Evolutionary conservation across 345 rosid species (phyloP), one percentile per base, ranked within the genome.

Genomic region (Brassica nigra): DNA sequence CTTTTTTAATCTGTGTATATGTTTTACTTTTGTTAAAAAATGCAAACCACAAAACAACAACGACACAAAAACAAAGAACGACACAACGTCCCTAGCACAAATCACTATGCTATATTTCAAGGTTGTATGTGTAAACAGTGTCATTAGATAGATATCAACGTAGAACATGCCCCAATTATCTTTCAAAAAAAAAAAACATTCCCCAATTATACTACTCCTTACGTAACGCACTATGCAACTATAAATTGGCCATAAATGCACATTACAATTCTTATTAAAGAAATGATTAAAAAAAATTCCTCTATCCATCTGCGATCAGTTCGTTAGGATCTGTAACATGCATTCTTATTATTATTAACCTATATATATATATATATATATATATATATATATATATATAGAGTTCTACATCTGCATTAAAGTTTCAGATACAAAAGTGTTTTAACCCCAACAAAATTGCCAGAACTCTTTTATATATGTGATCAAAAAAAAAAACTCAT

Each of bases 221-320:
- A 68, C 33, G 34, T 23, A 42, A 28, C 16, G 16, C n/a, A 37
- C n/a, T 4, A 28, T 2, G 49, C 47, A 54, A 1, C 5, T 0
- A 49, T 29, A n/a, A 6, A 8, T 18, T 30, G 33, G 33, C 5
- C 33, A 33, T 33, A 33, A 5, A 33, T 31, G 74, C 11, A 7
- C 36, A 72, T 59, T 8, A 37, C 37, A 61, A 15, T 49, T 28
- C 10, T 62, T 39, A 27, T 31, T 9, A n/a, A 8, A 37, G 27
- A 15, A 5, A 52, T 14, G 2, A 49, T 3, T 4, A 10, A 15
- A 16, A 42, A 39, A 9, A 8, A 2, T n/a, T 44, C 23, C 18
- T 62, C 16, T 73, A 62, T 63, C 70, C 34, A 11, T 6, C 6
- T 74, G 69, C 15, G 62, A 47, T 63, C 18, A 16, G 47, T 63